These are phyloP conservation scores for Phaeosphaeriaceae sp. DNA, from an alignment of 2,329 filamentous ascomycete species.

Conservation along the genomic window DNA sequence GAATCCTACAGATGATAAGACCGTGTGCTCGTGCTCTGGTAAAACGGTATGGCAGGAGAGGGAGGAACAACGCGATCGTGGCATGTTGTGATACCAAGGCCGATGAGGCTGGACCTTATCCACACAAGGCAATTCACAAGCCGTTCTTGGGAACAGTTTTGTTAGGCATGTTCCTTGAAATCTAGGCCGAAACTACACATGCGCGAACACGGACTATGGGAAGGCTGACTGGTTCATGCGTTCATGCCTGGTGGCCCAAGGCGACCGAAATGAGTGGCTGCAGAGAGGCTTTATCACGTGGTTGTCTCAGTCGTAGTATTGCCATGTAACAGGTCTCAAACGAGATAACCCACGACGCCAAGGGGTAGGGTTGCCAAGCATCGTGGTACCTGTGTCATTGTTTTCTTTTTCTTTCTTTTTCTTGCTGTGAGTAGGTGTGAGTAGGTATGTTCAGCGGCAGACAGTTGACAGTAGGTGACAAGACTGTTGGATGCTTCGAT, in stretches of 20 bases:
- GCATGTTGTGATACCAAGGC: slow-evolving; percentile 72
- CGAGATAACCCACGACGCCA: slow-evolving; percentile 25
- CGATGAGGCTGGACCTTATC: slow-evolving; percentile 17
- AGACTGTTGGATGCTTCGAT: slow-evolving; percentile 23
- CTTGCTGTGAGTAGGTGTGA: too few species aligned
- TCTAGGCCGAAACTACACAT: slow-evolving; percentile 44
- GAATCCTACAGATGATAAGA: slow-evolving; percentile 73
- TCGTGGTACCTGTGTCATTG: too few species aligned
- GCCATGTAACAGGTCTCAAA: slow-evolving; percentile 50
- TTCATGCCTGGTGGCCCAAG: slow-evolving; percentile 40
- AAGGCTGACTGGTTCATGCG: slow-evolving; percentile 40
- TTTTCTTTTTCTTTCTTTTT: too few species aligned
- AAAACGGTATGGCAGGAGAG: slow-evolving; percentile 99
- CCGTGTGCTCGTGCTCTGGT: slow-evolving; percentile 94
- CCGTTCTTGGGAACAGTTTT: slow-evolving; percentile 21
- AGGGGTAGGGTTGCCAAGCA: slow-evolving; percentile 16
- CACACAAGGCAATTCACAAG: slow-evolving; percentile 25
- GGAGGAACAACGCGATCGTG: slow-evolving; percentile 84
- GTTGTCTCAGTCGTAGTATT: slow-evolving; percentile 41
- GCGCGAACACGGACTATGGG: slow-evolving; percentile 38
- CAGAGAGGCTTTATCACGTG: slow-evolving; percentile 37
- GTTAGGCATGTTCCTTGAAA: slow-evolving; percentile 31
- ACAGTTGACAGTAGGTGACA: neutral
- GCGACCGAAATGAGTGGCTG: slow-evolving; percentile 28
- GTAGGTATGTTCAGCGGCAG: neutral